Conservation (phyloP, 2,329 filamentous ascomycete genomes). For the Alternaria novae-zelandiae region DNA sequence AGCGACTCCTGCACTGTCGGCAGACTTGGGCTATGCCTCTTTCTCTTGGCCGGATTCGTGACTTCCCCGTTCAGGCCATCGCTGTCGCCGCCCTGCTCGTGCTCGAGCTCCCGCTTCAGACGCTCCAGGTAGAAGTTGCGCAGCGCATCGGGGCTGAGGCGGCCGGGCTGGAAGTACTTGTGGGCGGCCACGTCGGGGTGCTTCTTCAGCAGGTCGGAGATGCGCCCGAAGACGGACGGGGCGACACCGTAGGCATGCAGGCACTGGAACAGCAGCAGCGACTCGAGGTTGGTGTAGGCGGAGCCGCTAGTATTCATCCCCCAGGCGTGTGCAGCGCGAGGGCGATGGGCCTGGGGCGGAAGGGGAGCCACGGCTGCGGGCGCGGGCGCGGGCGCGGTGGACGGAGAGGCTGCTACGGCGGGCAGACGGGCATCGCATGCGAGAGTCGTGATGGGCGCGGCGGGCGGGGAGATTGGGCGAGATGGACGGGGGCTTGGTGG, state of each 20-base stretch:
- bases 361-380: slow-evolving; percentile 48
- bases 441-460: slow-evolving; percentile 18
- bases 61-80: slow-evolving; percentile 41
- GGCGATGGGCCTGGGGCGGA: slow-evolving; percentile 34
- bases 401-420: slow-evolving; percentile 32
- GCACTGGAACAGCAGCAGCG: slow-evolving; percentile 82
- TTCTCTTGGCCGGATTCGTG: slow-evolving; percentile 70
- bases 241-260: slow-evolving; percentile 72
- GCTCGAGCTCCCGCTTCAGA: slow-evolving; percentile 73
- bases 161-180: slow-evolving; percentile 72
- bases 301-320: slow-evolving; percentile 66
- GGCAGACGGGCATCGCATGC: slow-evolving; percentile 33
- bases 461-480: slow-evolving; percentile 15
- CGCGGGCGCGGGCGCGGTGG: slow-evolving; percentile 13
- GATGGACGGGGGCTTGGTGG: slow-evolving; percentile 23
- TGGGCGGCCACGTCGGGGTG: slow-evolving; percentile 76
- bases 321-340: slow-evolving; percentile 37
- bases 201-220: slow-evolving; percentile 75
- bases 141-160: slow-evolving; percentile 78
- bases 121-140: slow-evolving; percentile 79
- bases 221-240: slow-evolving; percentile 69
- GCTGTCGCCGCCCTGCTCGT: slow-evolving; percentile 57
- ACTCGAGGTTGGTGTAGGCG: slow-evolving; percentile 84
- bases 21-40: slow-evolving; percentile 66
- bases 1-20: slow-evolving; percentile 71